Conservation (phyloP, 805 yeast species). For the Blastobotrys attinorum region DNA sequence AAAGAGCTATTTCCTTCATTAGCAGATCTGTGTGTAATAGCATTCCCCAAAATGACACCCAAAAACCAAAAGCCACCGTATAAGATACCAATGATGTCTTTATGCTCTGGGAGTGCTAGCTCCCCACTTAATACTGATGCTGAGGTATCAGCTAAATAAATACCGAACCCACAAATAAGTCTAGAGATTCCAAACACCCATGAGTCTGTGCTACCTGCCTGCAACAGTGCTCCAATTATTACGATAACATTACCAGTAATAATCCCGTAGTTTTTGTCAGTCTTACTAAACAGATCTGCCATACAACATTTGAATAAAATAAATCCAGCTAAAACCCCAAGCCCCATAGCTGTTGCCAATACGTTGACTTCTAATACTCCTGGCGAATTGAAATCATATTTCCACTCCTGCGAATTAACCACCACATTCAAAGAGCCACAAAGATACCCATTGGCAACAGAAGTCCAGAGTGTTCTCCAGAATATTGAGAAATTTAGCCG, state of each 20-base stretch:
- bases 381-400: background rate
- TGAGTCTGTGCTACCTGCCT: background rate
- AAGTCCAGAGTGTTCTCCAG: background rate
- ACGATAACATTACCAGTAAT: background rate
- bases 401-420: background rate
- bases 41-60: background rate
- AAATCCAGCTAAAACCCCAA: background rate
- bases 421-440: background rate
- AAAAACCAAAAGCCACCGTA: background rate
- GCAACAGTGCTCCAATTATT: background rate
- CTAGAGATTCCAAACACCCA: background rate
- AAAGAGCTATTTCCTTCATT: background rate
- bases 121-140: background rate
- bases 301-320: background rate
- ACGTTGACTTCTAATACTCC: background rate
- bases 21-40: background rate
- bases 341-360: background rate
- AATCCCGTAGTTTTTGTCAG: background rate
- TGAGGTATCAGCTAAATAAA: background rate
- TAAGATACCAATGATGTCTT: background rate
- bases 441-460: background rate
- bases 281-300: background rate
- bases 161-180: background rate
- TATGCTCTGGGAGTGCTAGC: background rate
- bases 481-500: background rate